phyloP scores from a whole-genome alignment of 2,329 filamentous ascomycete species.

The Alternaria hordeiaustralica region DNA sequence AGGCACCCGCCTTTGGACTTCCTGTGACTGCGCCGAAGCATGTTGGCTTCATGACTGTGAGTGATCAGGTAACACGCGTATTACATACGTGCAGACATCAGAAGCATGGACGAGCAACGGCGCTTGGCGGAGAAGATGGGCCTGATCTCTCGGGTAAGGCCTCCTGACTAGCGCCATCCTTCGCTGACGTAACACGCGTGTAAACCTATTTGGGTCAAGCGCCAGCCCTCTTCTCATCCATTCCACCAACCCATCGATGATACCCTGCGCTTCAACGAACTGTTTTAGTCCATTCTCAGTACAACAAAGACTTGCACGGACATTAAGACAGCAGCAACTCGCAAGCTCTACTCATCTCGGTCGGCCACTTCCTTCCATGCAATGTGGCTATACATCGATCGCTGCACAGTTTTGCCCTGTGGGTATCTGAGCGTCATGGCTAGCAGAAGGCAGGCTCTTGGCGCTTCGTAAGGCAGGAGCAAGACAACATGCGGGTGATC shows the following conservation, averaged over 20 bases:
- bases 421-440: neutral
- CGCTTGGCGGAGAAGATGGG: neutral
- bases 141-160: neutral
- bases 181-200: constrained; percentile 22
- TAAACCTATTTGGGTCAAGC: neutral
- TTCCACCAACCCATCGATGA: neutral
- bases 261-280: neutral
- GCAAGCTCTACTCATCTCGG: neutral
- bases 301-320: neutral
- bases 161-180: neutral
- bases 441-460: neutral
- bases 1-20: constrained; percentile 27
- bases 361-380: neutral
- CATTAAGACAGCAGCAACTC: neutral
- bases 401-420: neutral
- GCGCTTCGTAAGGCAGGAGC: neutral
- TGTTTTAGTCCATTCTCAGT: neutral
- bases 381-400: neutral
- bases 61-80: constrained; percentile 11
- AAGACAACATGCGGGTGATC: neutral
- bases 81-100: constrained; percentile 4
- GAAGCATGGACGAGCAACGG: neutral
- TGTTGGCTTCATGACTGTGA: neutral
- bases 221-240: neutral
- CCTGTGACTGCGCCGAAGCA: constrained; percentile 32